phyloP scores from a whole-genome alignment of 805 yeast genomes.

The Pichia manshurica region DNA sequence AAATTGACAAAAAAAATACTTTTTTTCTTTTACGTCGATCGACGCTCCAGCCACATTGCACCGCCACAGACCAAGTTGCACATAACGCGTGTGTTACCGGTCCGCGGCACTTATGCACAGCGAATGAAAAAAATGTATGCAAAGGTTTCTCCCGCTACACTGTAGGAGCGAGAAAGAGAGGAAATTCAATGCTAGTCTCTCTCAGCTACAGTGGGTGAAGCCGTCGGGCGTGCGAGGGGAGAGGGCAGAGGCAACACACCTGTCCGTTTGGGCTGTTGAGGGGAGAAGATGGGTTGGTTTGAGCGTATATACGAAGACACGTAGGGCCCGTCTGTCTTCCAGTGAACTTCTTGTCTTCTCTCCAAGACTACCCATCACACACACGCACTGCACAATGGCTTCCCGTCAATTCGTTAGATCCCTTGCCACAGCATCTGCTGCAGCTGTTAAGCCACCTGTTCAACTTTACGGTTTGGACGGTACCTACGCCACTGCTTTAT shows the following conservation, averaged over 20 bases:
- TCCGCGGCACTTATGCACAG: constrained; percentile 22
- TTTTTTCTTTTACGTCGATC: too few species aligned
- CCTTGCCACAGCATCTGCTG: constrained; percentile 56
- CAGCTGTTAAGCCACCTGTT: constrained; percentile 70
- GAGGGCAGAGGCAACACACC: not conserved
- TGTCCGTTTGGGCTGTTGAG: not conserved
- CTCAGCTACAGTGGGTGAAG: too few species aligned
- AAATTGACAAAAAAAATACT: too few species aligned
- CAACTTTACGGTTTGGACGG: constrained; percentile 95
- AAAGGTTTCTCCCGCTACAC: not conserved
- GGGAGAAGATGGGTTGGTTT: not conserved
- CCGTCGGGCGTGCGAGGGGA: not conserved
- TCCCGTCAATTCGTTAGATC: constrained; percentile 65
- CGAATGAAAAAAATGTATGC: constrained; percentile 21
- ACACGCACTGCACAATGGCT: constrained; percentile 39
- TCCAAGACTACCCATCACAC: not conserved
- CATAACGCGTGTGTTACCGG: constrained; percentile 2
- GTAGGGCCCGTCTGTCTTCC: too few species aligned
- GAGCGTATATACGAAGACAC: not conserved
- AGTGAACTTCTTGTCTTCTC: too few species aligned
- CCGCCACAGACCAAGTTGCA: not conserved
- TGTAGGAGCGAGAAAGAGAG: not conserved
- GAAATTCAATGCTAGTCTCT: too few species aligned
- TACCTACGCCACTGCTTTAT: constrained; percentile 92
- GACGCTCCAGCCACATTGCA: not conserved